Evolutionary conservation across 257 asterid species (phyloP), one percentile per base, ranked within the genome.

Genomic region (Solanum habrochaites): DNA sequence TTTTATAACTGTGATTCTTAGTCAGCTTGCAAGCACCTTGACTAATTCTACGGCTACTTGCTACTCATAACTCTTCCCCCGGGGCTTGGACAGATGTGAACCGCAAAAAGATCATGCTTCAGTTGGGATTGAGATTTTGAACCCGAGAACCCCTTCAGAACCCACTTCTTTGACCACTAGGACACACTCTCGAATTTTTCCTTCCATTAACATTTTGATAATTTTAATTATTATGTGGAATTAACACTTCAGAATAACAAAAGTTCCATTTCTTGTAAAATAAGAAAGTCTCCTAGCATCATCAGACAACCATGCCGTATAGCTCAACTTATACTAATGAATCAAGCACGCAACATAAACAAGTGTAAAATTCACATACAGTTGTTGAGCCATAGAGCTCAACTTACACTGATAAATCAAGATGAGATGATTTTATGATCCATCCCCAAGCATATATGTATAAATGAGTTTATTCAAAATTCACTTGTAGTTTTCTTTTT

Each of bases 401-500:
- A 45, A 78, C 64, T 78, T 78, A 78, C 66, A 45, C 40, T 78
- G 64, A 27, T 27, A 18, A 78, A 78, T 45, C 42, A 45, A 78
- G 29, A 69, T 37, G 20, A 69, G 37, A 23, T 27, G 75, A 56
- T 25, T 32, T 47, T 16, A 47, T 37, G 77, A 37, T 69, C 81
- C 66, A 69, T 40, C 83, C 35, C 40, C n/a, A 6, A 72, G 67
- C 39, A 85, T 78, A 43, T 15, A 77, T 62, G 18, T 43, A 77
- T 47, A 43, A 77, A 16, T 15, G 23, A 77, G 62, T 42, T 77
- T 42, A n/a, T 42, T 77, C 27, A 42, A 42, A 42, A 25, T 90
- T 56, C 88, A 94, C 99, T 93, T 92, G 96, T 98, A 85, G 95
- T 86, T 85, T 32, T 73, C 25, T 39, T 37, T 37, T 72, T 72